A percentile compares a stretch with the other conserved stretches of the same genome.
Conservation (phyloP, 2,329 filamentous ascomycete genomes). For the Botrytis squamosa region DNA sequence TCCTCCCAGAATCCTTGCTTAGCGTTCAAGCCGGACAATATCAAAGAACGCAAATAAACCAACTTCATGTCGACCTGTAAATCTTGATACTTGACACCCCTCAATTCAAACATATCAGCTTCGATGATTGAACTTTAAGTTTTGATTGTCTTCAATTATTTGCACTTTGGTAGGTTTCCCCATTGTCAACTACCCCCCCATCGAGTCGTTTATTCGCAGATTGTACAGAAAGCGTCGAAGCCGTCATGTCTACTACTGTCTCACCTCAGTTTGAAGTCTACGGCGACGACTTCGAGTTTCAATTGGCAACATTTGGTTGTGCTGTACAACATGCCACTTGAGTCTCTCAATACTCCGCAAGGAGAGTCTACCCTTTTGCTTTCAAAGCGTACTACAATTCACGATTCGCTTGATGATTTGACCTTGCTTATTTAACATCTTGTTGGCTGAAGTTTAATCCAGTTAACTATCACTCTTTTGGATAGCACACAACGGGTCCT, state of each 20-base stretch:
- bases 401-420: neutral
- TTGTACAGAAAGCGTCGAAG: neutral
- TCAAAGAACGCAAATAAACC: constrained; percentile 12
- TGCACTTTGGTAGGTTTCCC: constrained; percentile 12
- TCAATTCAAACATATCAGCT: constrained; percentile 18
- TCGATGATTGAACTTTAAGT: constrained; percentile 30
- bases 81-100: neutral
- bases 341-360: neutral
- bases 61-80: constrained; percentile 5
- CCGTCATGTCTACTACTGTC: neutral
- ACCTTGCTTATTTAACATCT: neutral
- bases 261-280: neutral
- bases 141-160: neutral
- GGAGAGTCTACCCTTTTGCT: neutral
- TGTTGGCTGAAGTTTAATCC: neutral
- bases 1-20: constrained; percentile 13
- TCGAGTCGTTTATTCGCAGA: constrained; percentile 12
- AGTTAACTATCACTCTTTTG: neutral
- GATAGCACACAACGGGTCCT: constrained; percentile 8
- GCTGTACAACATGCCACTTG: constrained; percentile 2
- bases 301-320: constrained; percentile 16
- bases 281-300: constrained; percentile 5
- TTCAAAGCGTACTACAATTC: neutral
- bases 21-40: constrained; percentile 12
- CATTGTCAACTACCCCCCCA: neutral